Evolutionary conservation across 2,329 filamentous ascomycete species (phyloP).

Genomic region (Hypocreales sp.): DNA sequence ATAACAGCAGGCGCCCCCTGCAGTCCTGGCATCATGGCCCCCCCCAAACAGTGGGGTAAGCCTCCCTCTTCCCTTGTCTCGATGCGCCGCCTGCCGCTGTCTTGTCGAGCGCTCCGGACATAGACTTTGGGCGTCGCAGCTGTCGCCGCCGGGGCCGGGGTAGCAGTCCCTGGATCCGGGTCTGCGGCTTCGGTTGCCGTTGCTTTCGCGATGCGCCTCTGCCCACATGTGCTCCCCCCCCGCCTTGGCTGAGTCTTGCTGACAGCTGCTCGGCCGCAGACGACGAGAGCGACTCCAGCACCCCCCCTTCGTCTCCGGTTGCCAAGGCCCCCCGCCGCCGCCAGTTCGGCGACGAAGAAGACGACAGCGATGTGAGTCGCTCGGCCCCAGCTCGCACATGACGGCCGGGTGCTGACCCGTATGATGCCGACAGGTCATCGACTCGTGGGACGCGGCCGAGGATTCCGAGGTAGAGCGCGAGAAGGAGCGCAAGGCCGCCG

Average conservation of each 20-base stretch:
- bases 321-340: slow-evolving; percentile 25
- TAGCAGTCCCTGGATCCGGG: too few species aligned
- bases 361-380: slow-evolving; percentile 56
- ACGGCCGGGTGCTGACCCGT: too few species aligned
- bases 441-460: slow-evolving; percentile 93
- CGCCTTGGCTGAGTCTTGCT: slow-evolving; percentile 5
- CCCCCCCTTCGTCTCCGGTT: slow-evolving; percentile 20
- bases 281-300: slow-evolving; percentile 21
- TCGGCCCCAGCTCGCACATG: neutral
- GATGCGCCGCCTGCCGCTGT: too few species aligned
- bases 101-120: too few species aligned
- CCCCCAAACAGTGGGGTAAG: slow-evolving; percentile 27
- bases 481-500: slow-evolving; percentile 76
- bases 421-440: slow-evolving; percentile 69
- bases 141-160: too few species aligned
- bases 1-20: too few species aligned
- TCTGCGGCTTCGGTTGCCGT: too few species aligned
- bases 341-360: slow-evolving; percentile 87
- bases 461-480: slow-evolving; percentile 95
- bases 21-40: slow-evolving; percentile 27
- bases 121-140: too few species aligned
- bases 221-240: neutral
- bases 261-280: slow-evolving; percentile 18
- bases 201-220: too few species aligned
- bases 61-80: slow-evolving; percentile 2